A percentile compares a stretch with the other conserved stretches of the same genome.
phyloP scores from a whole-genome alignment of 495 filamentous ascomycete species.

The Aspergillus olivimuriae region DNA sequence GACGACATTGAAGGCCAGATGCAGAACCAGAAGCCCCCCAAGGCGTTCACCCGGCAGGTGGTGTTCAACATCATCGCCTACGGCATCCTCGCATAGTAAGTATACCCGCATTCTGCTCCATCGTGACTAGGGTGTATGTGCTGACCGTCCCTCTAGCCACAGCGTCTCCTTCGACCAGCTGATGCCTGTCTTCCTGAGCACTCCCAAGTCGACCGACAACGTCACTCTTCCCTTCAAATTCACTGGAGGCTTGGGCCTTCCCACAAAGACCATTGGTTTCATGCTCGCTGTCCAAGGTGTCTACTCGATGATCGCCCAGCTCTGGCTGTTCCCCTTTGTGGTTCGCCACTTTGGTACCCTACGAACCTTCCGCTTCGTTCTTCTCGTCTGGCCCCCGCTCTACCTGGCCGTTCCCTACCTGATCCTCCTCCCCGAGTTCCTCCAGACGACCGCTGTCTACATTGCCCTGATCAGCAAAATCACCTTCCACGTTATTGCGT shows the following conservation, averaged over 20 bases:
- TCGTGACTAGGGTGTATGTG: too few relatives aligned
- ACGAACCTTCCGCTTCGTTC: conserved; percentile 70
- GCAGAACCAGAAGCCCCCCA: conserved; percentile 21
- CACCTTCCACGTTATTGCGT: conserved; percentile 76
- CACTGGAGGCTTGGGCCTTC: conserved; percentile 74
- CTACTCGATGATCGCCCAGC: conserved; percentile 78
- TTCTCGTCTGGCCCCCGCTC: conserved; percentile 77
- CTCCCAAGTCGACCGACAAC: conserved; percentile 47
- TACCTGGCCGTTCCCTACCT: conserved; percentile 88
- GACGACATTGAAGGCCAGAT: conserved; percentile 44
- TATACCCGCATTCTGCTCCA: conserved; percentile 16
- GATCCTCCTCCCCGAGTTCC: conserved; percentile 64
- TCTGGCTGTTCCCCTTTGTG: conserved; percentile 74
- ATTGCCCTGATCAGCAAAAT: conserved; percentile 79
- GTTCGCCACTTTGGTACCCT: conserved; percentile 66
- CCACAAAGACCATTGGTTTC: conserved; percentile 75
- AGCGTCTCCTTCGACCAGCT: conserved; percentile 92
- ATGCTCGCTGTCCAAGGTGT: conserved; percentile 86
- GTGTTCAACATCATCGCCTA: conserved; percentile 79
- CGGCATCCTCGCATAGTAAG: conserved; percentile 93
- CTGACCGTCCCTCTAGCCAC: conserved; percentile 54
- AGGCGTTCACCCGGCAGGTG: conserved; percentile 75
- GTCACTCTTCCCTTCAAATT: conserved; percentile 78
- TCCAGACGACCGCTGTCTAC: conserved; percentile 69
- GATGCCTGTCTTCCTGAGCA: conserved; percentile 86